Conservation (phyloP, 768 basidiomycete genomes). For the Butyriboletus loyo region DNA sequence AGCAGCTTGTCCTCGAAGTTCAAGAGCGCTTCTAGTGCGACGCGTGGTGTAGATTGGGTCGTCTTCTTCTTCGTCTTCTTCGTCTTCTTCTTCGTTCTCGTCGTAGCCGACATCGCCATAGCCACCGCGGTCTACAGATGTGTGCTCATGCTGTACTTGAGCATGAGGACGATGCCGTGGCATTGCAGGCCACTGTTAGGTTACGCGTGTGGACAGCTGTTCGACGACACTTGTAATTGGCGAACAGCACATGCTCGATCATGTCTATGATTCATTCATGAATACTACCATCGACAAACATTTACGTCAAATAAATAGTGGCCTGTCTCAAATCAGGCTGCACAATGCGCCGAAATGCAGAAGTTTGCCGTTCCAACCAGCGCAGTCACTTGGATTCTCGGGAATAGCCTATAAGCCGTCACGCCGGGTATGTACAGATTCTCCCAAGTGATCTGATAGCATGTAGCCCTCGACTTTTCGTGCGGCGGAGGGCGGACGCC, state of each 20-base stretch:
- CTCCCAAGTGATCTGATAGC: conserved; percentile 2
- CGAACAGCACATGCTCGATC: background rate
- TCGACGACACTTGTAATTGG: background rate
- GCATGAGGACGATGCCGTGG: background rate
- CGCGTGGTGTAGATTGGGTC: conserved; percentile 17
- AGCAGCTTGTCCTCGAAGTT: conserved; percentile 12
- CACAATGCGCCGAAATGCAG: too few species aligned
- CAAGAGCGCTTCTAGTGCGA: conserved; percentile 23
- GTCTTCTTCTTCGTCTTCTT: too few species aligned
- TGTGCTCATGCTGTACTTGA: background rate
- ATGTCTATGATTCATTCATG: background rate
- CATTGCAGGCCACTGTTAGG: background rate
- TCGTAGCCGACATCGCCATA: background rate
- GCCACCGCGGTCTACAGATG: background rate
- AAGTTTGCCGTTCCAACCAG: too few species aligned
- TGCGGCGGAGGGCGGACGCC: background rate
- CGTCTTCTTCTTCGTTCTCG: conserved; percentile 1
- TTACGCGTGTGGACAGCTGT: too few species aligned
- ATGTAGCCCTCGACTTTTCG: too few species aligned
- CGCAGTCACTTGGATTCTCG: background rate
- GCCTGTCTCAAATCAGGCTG: background rate
- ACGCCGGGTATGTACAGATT: too few species aligned
- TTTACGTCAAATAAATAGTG: conserved; percentile 1
- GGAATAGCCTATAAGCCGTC: background rate
- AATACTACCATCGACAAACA: background rate